Base-by-base conservation (phyloP, 176 grass and related monocot species). In the Alloteropsis semialata region DNA sequence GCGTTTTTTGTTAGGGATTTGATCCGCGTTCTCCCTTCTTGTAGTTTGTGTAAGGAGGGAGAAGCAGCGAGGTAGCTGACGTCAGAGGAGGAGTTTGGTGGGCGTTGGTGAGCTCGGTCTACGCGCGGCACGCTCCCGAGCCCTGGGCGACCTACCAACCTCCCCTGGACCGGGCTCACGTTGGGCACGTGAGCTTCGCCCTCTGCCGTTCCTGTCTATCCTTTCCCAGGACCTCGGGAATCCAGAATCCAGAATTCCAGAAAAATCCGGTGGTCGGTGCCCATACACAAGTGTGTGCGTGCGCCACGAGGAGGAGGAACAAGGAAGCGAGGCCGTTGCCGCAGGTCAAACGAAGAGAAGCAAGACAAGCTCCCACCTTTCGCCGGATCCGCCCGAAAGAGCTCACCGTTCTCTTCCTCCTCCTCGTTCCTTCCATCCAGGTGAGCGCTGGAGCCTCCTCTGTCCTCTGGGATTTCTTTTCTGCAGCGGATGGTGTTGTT, bases 181-280 rank as follows among this genome's bases (percentile, higher is more conserved):
- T 16, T 39, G 50, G 18, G 25, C 84, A 81, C 77, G 68, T 66
- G 84, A 86, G 14, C 5, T 8, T 19, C 6, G 55, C 17, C 42
- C 25, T 24, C 58, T 15, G 46, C 55, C 75, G 16, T 22, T n/a
- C 33, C n/a, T 61, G 29, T 33, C 72, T 39, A n/a, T 46, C 59
- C 25, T 74, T 37, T 37, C 15, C 51, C 44, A 10, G n/a, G 78
- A 65, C 33, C 51, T 82, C 63, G 85, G 62, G 63, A 69, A 3
- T 51, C 72, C 30, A 76, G 63, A 69, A 3, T 51, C 72, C 30
- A 76, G 79, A 77, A 82, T 30, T 51, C 72, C 30, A 76, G 85
- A 82, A 82, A 50, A 19, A 49, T 86, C 84, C 66, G 73, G 33
- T 84, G 72, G 82, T 78, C 84, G 84, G 75, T 79, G 83, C 39